Conservation (phyloP, 169 alveolate species). For the Babesia gibsoni region DNA sequence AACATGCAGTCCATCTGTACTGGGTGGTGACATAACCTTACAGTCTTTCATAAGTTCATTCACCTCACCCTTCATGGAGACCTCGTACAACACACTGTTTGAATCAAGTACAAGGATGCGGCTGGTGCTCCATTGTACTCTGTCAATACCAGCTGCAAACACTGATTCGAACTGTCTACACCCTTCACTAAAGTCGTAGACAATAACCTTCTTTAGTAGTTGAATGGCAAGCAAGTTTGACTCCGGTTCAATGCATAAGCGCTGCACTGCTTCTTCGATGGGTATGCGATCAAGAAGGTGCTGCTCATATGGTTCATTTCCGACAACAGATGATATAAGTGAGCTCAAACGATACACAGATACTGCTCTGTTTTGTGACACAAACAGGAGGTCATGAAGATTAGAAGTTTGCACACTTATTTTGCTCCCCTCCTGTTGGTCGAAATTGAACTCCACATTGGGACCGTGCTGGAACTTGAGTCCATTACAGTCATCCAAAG, state of each 20-base stretch:
- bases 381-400: conserved; percentile 11
- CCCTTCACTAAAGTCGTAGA: conserved; percentile 19
- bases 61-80: neutral
- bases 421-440: neutral
- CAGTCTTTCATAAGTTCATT: neutral
- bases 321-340: conserved; percentile 3
- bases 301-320: conserved; percentile 1
- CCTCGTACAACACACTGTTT: neutral
- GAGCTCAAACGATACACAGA: conserved; percentile 1
- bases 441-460: conserved; percentile 6
- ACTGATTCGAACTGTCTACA: neutral
- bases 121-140: neutral
- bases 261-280: neutral
- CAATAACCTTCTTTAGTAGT: neutral
- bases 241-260: neutral
- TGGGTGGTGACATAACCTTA: neutral
- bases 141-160: neutral
- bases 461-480: conserved; percentile 59
- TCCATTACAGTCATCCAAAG: conserved; percentile 54
- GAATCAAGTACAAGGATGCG: neutral
- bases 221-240: conserved; percentile 4
- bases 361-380: neutral
- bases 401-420: conserved; percentile 21
- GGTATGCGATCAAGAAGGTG: conserved; percentile 1
- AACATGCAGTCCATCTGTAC: conserved; percentile 3